These are phyloP conservation scores for Diplogelasinospora grovesii DNA, from an alignment of 495 filamentous ascomycete genomes.

Conservation along the genomic window DNA sequence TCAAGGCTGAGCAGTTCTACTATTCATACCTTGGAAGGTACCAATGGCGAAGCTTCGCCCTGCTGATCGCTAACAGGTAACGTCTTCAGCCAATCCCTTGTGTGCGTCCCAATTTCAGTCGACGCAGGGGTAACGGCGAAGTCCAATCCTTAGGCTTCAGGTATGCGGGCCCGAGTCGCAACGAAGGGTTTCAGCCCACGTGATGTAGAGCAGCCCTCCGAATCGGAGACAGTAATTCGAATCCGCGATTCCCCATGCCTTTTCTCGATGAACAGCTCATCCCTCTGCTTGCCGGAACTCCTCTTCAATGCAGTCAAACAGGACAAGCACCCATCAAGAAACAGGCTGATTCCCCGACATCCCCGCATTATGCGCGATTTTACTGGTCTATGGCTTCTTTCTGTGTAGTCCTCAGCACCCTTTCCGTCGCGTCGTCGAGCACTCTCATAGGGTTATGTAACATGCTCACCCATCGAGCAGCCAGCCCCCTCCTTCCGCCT, in stretches of 20 bases:
- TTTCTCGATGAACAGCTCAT: not conserved
- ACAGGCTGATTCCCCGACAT: slow-evolving; percentile 17
- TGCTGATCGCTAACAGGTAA: too few species aligned
- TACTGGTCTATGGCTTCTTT: slow-evolving; percentile 5
- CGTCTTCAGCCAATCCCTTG: not conserved
- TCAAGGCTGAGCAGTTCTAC: too few species aligned
- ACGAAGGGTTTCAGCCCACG: too few species aligned
- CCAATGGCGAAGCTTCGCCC: too few species aligned
- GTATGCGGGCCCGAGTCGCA: not conserved
- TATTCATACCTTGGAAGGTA: too few species aligned
- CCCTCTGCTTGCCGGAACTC: not conserved
- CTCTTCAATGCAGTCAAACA: not conserved
- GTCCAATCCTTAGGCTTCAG: not conserved
- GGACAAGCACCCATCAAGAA: not conserved
- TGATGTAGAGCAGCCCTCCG: slow-evolving; percentile 8
- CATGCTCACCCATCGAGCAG: not conserved
- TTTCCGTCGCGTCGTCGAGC: too few species aligned
- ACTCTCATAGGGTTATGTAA: not conserved
- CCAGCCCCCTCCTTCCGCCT: slow-evolving; percentile 7
- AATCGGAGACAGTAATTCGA: slow-evolving; percentile 12
- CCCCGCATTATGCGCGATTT: slow-evolving; percentile 24
- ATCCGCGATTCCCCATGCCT: slow-evolving; percentile 4
- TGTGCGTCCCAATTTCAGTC: not conserved
- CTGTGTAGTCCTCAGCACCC: not conserved
- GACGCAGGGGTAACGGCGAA: not conserved